Conservation (phyloP, 1,139 yeast species). For the Suhomyces yuchorum region DNA sequence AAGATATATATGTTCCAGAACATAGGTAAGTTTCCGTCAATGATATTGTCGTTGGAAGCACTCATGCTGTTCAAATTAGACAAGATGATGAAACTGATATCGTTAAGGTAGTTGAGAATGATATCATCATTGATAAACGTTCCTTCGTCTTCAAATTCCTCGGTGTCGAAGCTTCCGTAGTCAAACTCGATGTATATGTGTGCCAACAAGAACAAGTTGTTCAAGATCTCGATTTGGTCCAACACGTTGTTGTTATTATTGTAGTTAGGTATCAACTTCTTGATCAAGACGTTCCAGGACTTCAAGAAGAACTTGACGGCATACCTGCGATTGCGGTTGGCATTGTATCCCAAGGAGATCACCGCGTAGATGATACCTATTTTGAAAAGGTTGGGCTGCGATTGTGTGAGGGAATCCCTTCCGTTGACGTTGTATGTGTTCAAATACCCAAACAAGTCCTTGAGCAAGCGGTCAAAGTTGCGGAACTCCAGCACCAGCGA, state of each 20-base stretch:
- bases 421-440: constrained; percentile 21
- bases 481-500: constrained; percentile 20
- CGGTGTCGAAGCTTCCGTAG: constrained; percentile 22
- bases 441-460: constrained; percentile 31
- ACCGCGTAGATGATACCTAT: constrained; percentile 22
- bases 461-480: constrained; percentile 26
- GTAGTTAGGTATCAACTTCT: constrained; percentile 47
- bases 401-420: constrained; percentile 4
- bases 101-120: constrained; percentile 49
- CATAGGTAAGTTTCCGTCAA: constrained; percentile 27
- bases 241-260: constrained; percentile 28
- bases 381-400: constrained; percentile 18
- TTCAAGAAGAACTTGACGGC: constrained; percentile 38
- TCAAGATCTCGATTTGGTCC: constrained; percentile 45
- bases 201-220: constrained; percentile 35
- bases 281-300: constrained; percentile 48
- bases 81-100: constrained; percentile 30
- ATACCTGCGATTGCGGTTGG: constrained; percentile 21
- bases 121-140: constrained; percentile 24
- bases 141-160: constrained; percentile 15
- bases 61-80: constrained; percentile 19
- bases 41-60: constrained; percentile 22
- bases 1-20: constrained; percentile 50
- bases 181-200: constrained; percentile 35
- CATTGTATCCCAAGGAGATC: constrained; percentile 19